Evolutionary conservation across 129 eudicot species (phyloP).

Genomic region (Heracleum sosnowskyi): DNA sequence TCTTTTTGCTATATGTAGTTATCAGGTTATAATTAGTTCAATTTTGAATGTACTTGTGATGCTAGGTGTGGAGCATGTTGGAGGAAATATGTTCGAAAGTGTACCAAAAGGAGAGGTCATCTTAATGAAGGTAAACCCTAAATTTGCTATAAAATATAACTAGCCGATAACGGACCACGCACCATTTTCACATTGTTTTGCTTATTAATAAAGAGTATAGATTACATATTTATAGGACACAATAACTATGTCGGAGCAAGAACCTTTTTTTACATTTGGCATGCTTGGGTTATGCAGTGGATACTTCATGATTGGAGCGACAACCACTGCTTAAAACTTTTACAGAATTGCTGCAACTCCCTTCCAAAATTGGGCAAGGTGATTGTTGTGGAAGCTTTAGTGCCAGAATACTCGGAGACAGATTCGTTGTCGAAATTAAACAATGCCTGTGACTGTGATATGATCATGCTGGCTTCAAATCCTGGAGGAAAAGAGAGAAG

Average conservation of each 20-base stretch:
- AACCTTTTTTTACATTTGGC: background rate
- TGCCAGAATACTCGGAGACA: background rate
- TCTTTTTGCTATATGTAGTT: no score
- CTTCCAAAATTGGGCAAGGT: background rate
- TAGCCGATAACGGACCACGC: no score
- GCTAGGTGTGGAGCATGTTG: slow-evolving; percentile 7
- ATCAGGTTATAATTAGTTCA: background rate
- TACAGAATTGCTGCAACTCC: background rate
- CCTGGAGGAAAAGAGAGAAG: slow-evolving; percentile 7
- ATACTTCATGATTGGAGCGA: slow-evolving; percentile 3
- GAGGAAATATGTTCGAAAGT: slow-evolving; percentile 1
- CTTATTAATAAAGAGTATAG: no score
- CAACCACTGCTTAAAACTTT: background rate
- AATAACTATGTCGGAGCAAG: background rate
- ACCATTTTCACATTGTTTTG: no score
- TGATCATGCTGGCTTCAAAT: background rate
- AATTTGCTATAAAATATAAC: background rate
- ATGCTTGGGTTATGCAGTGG: background rate
- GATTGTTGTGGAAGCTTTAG: background rate
- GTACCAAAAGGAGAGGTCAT: slow-evolving; percentile 8
- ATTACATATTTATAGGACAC: background rate
- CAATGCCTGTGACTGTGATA: background rate
- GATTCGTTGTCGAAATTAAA: background rate
- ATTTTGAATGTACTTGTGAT: no score
- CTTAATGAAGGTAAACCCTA: background rate